Conservation (phyloP, 2,329 filamentous ascomycete genomes). For the Cytospora piceicola region DNA sequence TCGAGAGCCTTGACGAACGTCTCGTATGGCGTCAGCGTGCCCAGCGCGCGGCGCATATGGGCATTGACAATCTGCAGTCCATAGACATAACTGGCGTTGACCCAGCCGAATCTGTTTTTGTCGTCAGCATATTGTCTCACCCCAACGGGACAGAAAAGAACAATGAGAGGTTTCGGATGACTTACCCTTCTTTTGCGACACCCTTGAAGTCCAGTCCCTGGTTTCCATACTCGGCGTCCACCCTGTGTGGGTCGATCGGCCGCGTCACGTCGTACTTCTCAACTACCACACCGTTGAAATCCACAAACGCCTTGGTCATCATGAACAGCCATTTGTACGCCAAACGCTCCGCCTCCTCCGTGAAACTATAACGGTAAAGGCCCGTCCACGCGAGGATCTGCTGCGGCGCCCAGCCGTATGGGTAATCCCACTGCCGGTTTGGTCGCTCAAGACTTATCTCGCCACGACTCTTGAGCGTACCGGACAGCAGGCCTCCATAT, state of each 20-base stretch:
- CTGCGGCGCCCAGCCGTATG: slow-evolving; percentile 97
- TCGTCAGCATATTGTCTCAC: slow-evolving; percentile 36
- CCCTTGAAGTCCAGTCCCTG: slow-evolving; percentile 95
- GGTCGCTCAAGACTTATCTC: slow-evolving; percentile 78
- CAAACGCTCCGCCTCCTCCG: slow-evolving; percentile 83
- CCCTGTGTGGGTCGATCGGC: slow-evolving; percentile 86
- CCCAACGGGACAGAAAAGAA: background rate
- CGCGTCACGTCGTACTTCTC: slow-evolving; percentile 98
- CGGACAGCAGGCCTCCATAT: slow-evolving; percentile 84
- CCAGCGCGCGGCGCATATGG: slow-evolving; percentile 86
- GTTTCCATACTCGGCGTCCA: slow-evolving; percentile 97
- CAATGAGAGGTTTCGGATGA: slow-evolving; percentile 35
- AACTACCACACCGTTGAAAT: slow-evolving; percentile 97
- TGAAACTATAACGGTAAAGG: slow-evolving; percentile 87
- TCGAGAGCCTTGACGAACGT: slow-evolving; percentile 74
- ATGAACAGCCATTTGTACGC: slow-evolving; percentile 98
- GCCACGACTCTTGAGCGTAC: slow-evolving; percentile 87
- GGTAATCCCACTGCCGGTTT: slow-evolving; percentile 98
- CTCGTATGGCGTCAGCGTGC: slow-evolving; percentile 84
- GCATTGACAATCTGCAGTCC: slow-evolving; percentile 86
- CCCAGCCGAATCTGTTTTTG: slow-evolving; percentile 84
- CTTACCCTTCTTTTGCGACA: slow-evolving; percentile 92
- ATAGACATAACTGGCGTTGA: slow-evolving; percentile 97
- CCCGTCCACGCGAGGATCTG: slow-evolving; percentile 98
- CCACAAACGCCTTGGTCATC: slow-evolving; percentile 97